Evolutionary conservation across 2,329 filamentous ascomycete genomes (phyloP).

Genomic region (Pestalotiopsis sp.): DNA sequence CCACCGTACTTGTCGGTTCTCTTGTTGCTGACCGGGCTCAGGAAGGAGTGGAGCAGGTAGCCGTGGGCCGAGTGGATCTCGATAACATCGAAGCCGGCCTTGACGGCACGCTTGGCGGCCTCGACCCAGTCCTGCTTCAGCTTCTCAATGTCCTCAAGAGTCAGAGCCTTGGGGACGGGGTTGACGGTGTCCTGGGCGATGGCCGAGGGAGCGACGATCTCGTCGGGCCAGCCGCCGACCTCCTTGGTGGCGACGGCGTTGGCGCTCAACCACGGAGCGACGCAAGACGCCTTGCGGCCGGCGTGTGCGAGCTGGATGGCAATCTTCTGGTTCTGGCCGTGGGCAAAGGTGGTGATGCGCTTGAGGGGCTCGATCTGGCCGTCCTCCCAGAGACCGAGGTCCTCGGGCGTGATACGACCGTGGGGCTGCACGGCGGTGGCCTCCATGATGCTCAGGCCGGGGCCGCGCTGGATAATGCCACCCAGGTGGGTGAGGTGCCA

Average conservation of each 20-base stretch:
- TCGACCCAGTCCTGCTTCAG: conserved; percentile 38
- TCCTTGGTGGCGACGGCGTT: conserved; percentile 30
- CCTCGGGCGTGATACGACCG: conserved; percentile 82
- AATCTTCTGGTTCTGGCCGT: conserved; percentile 62
- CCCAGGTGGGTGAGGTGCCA: conserved; percentile 88
- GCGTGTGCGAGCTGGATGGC: conserved; percentile 72
- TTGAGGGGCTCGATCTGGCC: conserved; percentile 74
- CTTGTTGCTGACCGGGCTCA: conserved; percentile 69
- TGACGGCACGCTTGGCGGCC: conserved; percentile 36
- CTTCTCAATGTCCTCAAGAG: conserved; percentile 37
- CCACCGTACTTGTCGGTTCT: conserved; percentile 72
- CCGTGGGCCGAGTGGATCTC: conserved; percentile 81
- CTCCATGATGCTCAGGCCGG: conserved; percentile 75
- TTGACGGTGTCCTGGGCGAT: conserved; percentile 57
- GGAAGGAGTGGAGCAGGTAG: conserved; percentile 72
- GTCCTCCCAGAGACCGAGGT: conserved; percentile 82
- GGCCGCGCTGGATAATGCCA: conserved; percentile 75
- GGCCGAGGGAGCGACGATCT: conserved; percentile 52
- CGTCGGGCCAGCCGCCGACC: conserved; percentile 48
- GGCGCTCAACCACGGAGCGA: conserved; percentile 36
- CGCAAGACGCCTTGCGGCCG: conserved; percentile 46
- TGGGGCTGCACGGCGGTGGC: conserved; percentile 75
- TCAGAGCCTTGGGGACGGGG: conserved; percentile 63
- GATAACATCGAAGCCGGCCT: conserved; percentile 64
- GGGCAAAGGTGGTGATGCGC: conserved; percentile 62